Evolutionary conservation across 164 flowering plant species (phyloP).

Genomic region (Stephania yunnanensis): DNA sequence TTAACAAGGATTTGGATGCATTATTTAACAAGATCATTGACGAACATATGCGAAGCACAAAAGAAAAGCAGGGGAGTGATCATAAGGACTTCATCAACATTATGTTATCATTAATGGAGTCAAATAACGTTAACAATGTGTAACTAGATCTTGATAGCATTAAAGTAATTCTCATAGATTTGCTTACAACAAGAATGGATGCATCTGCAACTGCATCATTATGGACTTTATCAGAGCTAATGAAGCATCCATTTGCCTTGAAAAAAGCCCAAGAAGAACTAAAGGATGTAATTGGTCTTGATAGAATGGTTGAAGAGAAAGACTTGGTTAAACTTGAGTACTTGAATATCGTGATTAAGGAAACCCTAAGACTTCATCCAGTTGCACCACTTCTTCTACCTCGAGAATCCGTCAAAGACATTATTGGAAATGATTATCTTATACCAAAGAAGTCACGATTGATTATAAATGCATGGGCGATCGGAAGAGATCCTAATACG

Average conservation of each 20-base stretch:
- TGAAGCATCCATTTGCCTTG: conserved; percentile 10
- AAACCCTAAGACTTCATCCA: conserved; percentile 30
- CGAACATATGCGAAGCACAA: conserved; percentile 8
- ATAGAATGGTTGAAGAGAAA: conserved; percentile 18
- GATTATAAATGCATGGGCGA: conserved; percentile 29
- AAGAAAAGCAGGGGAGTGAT: neutral
- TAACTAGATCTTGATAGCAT: neutral
- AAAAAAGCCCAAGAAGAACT: conserved; percentile 7
- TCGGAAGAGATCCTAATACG: conserved; percentile 24
- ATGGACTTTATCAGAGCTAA: conserved; percentile 19
- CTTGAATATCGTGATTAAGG: conserved; percentile 13
- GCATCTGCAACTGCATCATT: conserved; percentile 17
- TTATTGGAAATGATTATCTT: conserved; percentile 10
- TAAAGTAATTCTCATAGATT: conserved; percentile 4
- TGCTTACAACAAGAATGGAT: conserved; percentile 16
- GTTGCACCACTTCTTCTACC: conserved; percentile 28
- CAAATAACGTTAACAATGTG: neutral
- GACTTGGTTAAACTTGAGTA: conserved; percentile 12
- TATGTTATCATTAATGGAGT: conserved; percentile 10
- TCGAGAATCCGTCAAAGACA: conserved; percentile 20
- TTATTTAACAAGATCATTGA: conserved; percentile 16
- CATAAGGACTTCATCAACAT: conserved; percentile 13
- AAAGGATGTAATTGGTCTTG: conserved; percentile 3
- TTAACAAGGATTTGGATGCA: neutral
- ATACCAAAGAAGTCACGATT: conserved; percentile 25